Conservation (phyloP, 345 rosid species). For the Cardiospermum halicacabum region DNA sequence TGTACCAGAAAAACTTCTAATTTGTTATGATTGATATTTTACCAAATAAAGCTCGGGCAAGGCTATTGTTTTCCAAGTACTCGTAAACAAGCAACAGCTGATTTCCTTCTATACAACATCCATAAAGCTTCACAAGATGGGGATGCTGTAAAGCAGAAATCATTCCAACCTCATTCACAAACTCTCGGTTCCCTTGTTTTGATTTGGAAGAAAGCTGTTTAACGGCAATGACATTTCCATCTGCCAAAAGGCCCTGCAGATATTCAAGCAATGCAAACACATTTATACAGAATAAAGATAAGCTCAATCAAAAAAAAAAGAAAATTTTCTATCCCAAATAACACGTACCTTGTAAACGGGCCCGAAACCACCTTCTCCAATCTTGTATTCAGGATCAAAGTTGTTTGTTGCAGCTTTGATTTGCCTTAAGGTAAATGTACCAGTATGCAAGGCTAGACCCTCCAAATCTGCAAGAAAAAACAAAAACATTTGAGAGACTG, state of each 20-base stretch:
- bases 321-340: not conserved
- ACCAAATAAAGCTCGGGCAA: conserved; percentile 62
- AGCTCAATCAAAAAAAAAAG: not conserved
- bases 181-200: conserved; percentile 64
- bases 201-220: conserved; percentile 69
- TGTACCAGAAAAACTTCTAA: not conserved
- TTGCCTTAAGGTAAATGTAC: conserved; percentile 20
- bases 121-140: conserved; percentile 57
- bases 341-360: conserved; percentile 33
- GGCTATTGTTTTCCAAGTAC: conserved; percentile 69
- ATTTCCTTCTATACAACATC: conserved; percentile 63
- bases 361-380: conserved; percentile 41
- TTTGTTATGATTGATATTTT: conserved; percentile 2
- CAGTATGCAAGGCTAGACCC: conserved; percentile 21
- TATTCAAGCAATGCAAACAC: not conserved
- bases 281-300: not conserved
- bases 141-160: conserved; percentile 61
- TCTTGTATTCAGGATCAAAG: conserved; percentile 24
- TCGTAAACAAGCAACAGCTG: conserved; percentile 60
- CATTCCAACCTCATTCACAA: conserved; percentile 56
- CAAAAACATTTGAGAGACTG: too few species aligned
- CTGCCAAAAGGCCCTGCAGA: conserved; percentile 47
- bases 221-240: conserved; percentile 56
- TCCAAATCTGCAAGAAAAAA: conserved; percentile 11
- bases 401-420: conserved; percentile 29